A percentile compares a stretch with the other conserved stretches of the same genome.
These are phyloP conservation scores for Mycena pura DNA, from an alignment of 768 basidiomycete species.

Conservation along the genomic window DNA sequence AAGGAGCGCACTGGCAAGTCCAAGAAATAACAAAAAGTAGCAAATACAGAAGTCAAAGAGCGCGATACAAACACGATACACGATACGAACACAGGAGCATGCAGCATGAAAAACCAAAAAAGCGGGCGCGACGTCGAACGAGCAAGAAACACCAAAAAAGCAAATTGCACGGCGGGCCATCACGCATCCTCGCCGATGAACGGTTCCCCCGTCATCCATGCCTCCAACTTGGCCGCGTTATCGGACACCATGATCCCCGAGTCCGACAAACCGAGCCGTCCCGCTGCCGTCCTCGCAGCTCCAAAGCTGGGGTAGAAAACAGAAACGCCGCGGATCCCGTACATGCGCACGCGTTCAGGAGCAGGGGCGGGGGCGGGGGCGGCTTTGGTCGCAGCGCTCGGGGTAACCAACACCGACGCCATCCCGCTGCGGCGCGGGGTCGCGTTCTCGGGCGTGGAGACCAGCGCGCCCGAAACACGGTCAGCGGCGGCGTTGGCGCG, in stretches of 20 bases:
- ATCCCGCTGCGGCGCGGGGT: background rate
- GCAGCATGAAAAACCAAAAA: no score
- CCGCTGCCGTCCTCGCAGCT: background rate
- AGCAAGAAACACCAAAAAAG: background rate
- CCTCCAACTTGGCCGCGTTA: background rate
- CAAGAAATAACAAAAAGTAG: no score
- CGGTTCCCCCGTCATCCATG: background rate
- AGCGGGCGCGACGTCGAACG: background rate
- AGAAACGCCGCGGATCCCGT: background rate
- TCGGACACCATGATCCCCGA: background rate
- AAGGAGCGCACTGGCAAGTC: no score
- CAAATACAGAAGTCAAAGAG: no score
- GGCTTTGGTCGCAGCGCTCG: background rate
- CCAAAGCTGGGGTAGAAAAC: background rate
- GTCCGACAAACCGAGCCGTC: background rate
- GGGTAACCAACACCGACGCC: background rate
- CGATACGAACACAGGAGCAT: no score
- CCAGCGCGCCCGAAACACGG: background rate
- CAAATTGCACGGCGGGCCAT: background rate
- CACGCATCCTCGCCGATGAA: background rate
- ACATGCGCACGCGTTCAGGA: background rate
- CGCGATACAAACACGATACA: no score
- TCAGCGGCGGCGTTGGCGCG: background rate
- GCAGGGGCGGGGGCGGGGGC: background rate
- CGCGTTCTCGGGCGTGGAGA: background rate